Base-by-base conservation (phyloP, 2,329 filamentous ascomycete species). In the Fusarium domesticum region DNA sequence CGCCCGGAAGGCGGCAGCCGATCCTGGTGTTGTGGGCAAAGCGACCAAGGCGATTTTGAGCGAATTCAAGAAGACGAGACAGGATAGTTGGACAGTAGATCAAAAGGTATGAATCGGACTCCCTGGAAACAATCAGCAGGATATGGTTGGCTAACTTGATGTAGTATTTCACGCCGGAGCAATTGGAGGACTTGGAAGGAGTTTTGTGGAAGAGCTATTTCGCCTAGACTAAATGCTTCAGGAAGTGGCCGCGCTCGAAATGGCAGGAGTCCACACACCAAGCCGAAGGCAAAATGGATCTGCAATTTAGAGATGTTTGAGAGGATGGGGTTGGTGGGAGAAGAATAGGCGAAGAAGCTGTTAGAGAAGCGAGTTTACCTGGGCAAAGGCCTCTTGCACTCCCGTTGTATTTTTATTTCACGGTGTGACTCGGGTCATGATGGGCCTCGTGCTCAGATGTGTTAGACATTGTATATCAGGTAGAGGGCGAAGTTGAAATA, bases 181-280 rank as follows among this genome's bases (percentile, higher is more conserved):
- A 98, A 63, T 74, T 98, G 10, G 93, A 97, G 67, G 92, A 97
- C 63, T 69, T 98, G 47, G 91, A 96, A 61, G 93, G 93, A 40
- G 95, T 98, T 37, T 74, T 98, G 40, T 98, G 93, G 93, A 98
- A 98, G 84, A 97, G 92, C 68, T 98, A 98, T 66, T 98, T 98
- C 73, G 95, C 91, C 32, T 96, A 73, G 66, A 35, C 34, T 18
- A n/a, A 15, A 14, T 17, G 17, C 15, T 15, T 15, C 5, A 28
- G 17, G 34, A 39, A 30, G 25, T 37, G 31, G 36, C 36, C 43
- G 50, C 43, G 43, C 38, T 43, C 43, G 52, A 52, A 44, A 44
- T 50, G 40, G 23, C 30, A 42, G 36, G 35, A 38, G 39, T 11
- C 30, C 31, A 30, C 23, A 12, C 7, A 28, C n/a, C n/a, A n/a